Evolutionary conservation across 768 basidiomycete genomes (phyloP).

Genomic region (Aureoboletus auriporus): DNA sequence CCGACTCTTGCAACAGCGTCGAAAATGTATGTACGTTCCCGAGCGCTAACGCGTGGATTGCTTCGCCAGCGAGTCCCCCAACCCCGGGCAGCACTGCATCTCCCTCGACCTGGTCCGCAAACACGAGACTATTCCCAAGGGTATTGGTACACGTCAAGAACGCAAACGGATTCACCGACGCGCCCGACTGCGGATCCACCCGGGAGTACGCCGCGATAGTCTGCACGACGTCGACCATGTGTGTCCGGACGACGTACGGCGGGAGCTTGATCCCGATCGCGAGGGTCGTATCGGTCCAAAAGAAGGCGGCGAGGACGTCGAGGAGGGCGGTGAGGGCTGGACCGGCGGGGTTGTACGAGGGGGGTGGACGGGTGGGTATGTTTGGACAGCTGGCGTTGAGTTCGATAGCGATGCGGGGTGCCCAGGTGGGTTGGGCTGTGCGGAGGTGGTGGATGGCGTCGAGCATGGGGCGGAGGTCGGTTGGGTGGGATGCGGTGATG

Average conservation of each 20-base stretch:
- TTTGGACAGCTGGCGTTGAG: slow-evolving; percentile 88
- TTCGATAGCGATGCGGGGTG: slow-evolving; percentile 61
- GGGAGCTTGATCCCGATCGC: slow-evolving; percentile 77
- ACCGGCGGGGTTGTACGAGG: slow-evolving; percentile 55
- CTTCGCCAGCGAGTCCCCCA: slow-evolving; percentile 76
- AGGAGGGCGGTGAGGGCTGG: slow-evolving; percentile 48
- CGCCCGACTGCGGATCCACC: slow-evolving; percentile 4
- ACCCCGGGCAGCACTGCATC: slow-evolving; percentile 56
- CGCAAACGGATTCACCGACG: slow-evolving; percentile 47
- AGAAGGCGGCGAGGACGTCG: slow-evolving; percentile 46
- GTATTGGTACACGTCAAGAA: slow-evolving; percentile 84
- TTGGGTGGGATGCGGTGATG: slow-evolving; percentile 60
- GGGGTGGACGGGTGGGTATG: slow-evolving; percentile 56
- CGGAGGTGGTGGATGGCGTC: slow-evolving; percentile 58
- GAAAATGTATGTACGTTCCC: slow-evolving; percentile 72
- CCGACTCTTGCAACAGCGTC: slow-evolving; percentile 42
- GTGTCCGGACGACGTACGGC: slow-evolving; percentile 61
- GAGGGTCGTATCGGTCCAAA: slow-evolving; percentile 47
- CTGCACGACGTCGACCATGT: slow-evolving; percentile 54
- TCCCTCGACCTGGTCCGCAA: slow-evolving; percentile 46
- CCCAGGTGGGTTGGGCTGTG: slow-evolving; percentile 25
- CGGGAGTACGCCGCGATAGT: slow-evolving; percentile 40
- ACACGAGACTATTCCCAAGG: slow-evolving; percentile 64
- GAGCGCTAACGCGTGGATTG: slow-evolving; percentile 70
- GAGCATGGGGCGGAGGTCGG: slow-evolving; percentile 53